Conservation (phyloP, 1,284 basidiomycete genomes). For the Papiliotrema fonsecae region DNA sequence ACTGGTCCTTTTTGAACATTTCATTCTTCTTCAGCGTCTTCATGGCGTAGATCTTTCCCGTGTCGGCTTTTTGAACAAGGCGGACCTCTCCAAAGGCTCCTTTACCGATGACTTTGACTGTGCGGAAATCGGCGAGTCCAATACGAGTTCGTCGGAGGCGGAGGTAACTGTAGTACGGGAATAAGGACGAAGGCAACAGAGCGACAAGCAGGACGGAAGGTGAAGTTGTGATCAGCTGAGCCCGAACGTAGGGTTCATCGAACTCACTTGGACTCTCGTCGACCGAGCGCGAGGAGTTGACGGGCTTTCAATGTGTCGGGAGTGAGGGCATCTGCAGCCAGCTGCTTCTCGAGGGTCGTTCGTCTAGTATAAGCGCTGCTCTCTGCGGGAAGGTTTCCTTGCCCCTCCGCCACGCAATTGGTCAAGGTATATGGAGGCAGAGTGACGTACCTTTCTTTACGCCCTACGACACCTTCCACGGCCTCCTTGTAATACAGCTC, state of each 20-base stretch:
- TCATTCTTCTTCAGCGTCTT: conserved; percentile 96
- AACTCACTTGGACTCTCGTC: conserved; percentile 71
- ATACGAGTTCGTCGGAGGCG: conserved; percentile 88
- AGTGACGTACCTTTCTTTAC: conserved; percentile 69
- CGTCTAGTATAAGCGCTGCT: conserved; percentile 56
- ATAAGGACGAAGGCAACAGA: conserved; percentile 9
- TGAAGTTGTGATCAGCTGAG: not conserved
- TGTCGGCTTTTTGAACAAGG: conserved; percentile 93
- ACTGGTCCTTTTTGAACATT: conserved; percentile 98
- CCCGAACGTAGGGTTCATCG: not conserved
- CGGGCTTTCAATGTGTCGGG: conserved; percentile 82
- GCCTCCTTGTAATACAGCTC: conserved; percentile 97
- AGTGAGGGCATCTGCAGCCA: conserved; percentile 67
- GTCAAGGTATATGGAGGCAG: too few species aligned
- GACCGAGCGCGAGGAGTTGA: conserved; percentile 83
- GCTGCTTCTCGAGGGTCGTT: conserved; percentile 84
- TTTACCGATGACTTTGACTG: conserved; percentile 98
- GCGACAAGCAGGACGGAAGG: conserved; percentile 1
- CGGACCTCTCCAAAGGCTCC: conserved; percentile 98
- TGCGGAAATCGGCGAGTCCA: conserved; percentile 87
- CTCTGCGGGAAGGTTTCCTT: too few species aligned
- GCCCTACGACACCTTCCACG: conserved; percentile 83
- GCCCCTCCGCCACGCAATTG: too few species aligned
- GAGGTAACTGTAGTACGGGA: conserved; percentile 55
- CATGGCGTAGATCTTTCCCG: conserved; percentile 98